Percentiles rank a stretch among this genome's conserved stretches.
phyloP scores from a whole-genome alignment of 1,284 basidiomycete species.

The Ganoderma leucocontextum region DNA sequence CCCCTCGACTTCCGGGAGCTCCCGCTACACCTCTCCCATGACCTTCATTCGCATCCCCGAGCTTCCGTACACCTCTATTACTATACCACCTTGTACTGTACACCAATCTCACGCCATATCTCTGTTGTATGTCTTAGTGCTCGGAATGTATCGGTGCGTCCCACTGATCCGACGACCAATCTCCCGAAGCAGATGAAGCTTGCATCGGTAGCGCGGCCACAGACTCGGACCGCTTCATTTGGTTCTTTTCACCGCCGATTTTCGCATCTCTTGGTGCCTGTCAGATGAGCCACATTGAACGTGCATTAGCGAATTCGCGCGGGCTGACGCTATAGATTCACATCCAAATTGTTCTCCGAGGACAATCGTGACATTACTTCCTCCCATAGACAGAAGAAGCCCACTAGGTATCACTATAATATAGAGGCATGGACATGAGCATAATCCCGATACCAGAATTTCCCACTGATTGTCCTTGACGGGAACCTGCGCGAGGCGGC shows the following conservation, averaged over 20 bases:
- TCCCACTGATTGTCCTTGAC: background rate
- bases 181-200: background rate
- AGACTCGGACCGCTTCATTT: background rate
- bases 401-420: background rate
- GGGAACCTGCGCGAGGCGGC: no score
- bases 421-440: constrained; percentile 9
- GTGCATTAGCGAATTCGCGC: background rate
- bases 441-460: background rate
- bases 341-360: background rate
- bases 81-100: background rate
- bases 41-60: constrained; percentile 6
- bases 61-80: background rate
- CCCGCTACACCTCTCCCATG: constrained; percentile 38
- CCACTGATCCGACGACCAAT: constrained; percentile 25
- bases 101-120: constrained; percentile 22
- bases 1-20: constrained; percentile 48
- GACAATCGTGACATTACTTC: background rate
- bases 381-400: background rate
- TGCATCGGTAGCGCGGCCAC: no score
- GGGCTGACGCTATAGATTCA: background rate
- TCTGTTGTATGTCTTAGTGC: constrained; percentile 4
- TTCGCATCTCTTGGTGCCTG: background rate
- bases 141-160: constrained; percentile 25
- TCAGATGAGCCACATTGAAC: background rate
- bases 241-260: background rate